Conservation (phyloP, 768 basidiomycete species). For the Hygrocybe coccinea region DNA sequence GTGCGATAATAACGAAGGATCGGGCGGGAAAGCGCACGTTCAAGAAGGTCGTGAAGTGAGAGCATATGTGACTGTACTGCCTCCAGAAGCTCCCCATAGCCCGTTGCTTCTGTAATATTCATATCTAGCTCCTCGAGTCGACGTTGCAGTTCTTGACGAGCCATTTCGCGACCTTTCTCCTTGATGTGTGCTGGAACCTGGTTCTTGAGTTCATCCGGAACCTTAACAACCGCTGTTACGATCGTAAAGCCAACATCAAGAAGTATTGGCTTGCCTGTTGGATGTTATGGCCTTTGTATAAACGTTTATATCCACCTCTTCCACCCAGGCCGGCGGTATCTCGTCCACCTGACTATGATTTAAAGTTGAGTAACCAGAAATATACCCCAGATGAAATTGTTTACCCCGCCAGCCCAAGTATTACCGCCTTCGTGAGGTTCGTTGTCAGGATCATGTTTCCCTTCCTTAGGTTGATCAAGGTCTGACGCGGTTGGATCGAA, state of each 20-base stretch:
- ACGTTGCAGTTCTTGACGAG: slow-evolving; percentile 54
- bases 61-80: slow-evolving; percentile 59
- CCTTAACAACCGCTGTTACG: slow-evolving; percentile 24
- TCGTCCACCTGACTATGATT: slow-evolving; percentile 52
- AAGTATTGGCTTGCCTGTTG: slow-evolving; percentile 41
- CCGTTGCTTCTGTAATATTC: slow-evolving; percentile 49
- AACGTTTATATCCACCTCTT: slow-evolving; percentile 60
- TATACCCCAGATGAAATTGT: slow-evolving; percentile 9
- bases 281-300: slow-evolving; percentile 55
- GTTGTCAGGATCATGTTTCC: slow-evolving; percentile 53
- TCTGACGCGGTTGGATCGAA: slow-evolving; percentile 53
- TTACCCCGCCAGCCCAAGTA: slow-evolving; percentile 61
- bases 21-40: slow-evolving; percentile 42
- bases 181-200: slow-evolving; percentile 57
- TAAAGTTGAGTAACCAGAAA: not conserved
- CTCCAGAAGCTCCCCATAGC: slow-evolving; percentile 47
- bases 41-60: slow-evolving; percentile 55
- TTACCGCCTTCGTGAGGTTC: slow-evolving; percentile 55
- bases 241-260: not conserved
- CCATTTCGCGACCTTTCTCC: slow-evolving; percentile 63
- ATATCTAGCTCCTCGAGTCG: slow-evolving; percentile 62
- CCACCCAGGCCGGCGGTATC: slow-evolving; percentile 66
- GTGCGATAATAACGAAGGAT: not conserved
- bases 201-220: slow-evolving; percentile 51
- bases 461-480: slow-evolving; percentile 54